phyloP scores from a whole-genome alignment of 2,329 filamentous ascomycete species.

The Botryosphaeria agaves region DNA sequence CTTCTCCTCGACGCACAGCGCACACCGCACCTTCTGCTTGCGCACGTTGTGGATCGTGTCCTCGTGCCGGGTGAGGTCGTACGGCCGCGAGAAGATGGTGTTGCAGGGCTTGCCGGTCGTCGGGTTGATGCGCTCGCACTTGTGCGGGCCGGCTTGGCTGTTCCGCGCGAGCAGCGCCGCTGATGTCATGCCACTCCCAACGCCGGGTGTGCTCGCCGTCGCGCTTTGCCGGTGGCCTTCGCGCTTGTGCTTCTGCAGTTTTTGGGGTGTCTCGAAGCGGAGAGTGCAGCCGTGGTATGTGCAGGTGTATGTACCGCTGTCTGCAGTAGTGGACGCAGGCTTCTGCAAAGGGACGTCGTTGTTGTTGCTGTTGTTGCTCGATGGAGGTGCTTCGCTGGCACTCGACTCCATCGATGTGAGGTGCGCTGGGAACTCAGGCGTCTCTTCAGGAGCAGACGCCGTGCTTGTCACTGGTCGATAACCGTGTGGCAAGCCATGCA shows the following conservation, averaged over 20 bases:
- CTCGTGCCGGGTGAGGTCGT: conserved; percentile 91
- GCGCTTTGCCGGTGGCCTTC: conserved; percentile 54
- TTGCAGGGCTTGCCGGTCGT: conserved; percentile 91
- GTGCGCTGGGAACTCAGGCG: conserved; percentile 40
- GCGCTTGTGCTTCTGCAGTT: conserved; percentile 88
- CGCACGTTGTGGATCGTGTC: conserved; percentile 92
- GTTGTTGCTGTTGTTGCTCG: conserved; percentile 23
- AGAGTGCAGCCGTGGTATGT: conserved; percentile 82
- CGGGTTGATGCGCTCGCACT: conserved; percentile 83
- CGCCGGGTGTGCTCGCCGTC: conserved; percentile 5
- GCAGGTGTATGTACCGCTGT: conserved; percentile 85
- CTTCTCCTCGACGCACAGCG: conserved; percentile 89
- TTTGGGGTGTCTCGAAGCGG: conserved; percentile 72
- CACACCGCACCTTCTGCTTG: conserved; percentile 88
- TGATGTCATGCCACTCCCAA: conserved; percentile 29
- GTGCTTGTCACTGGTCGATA: conserved; percentile 11
- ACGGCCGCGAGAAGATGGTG: conserved; percentile 84
- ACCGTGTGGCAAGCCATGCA: conserved; percentile 15
- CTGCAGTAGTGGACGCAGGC: conserved; percentile 50
- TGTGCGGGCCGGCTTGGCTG: conserved; percentile 83
- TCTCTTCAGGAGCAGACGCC: conserved; percentile 19
- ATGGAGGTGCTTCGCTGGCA: conserved; percentile 29
- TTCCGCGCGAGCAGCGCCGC: conserved; percentile 45
- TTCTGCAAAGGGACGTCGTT: conserved; percentile 20
- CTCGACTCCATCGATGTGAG: conserved; percentile 46